Evolutionary conservation across 768 basidiomycete genomes (phyloP).

Genomic region (Naganishia kalamii): DNA sequence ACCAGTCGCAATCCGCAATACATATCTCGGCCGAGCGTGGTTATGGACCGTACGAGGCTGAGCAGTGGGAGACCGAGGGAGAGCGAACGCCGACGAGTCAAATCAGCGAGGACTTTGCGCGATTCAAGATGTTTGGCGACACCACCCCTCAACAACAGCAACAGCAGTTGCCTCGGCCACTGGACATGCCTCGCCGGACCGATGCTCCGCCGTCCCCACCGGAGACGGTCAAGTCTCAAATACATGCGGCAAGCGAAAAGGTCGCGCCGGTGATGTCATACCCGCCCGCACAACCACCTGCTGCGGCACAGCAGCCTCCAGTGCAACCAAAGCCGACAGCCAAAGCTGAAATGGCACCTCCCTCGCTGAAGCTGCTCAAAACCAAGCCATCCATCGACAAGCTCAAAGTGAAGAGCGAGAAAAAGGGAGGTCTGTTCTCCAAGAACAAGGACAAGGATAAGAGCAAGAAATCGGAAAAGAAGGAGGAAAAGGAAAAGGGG

Average conservation of each 20-base stretch:
- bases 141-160: neutral
- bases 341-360: slow-evolving; percentile 3
- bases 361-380: slow-evolving; percentile 14
- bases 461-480: slow-evolving; percentile 29
- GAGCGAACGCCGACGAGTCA: slow-evolving; percentile 4
- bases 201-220: slow-evolving; percentile 11
- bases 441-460: slow-evolving; percentile 28
- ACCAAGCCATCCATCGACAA: slow-evolving; percentile 16
- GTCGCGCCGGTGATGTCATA: neutral
- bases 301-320: neutral
- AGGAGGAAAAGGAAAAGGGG: slow-evolving; percentile 58
- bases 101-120: slow-evolving; percentile 1
- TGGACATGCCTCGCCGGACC: neutral
- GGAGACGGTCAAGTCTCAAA: slow-evolving; percentile 9
- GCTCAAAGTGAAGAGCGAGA: slow-evolving; percentile 33
- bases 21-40: neutral
- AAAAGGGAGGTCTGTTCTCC: slow-evolving; percentile 25
- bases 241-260: slow-evolving; percentile 6
- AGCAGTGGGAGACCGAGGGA: slow-evolving; percentile 4
- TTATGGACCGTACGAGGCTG: neutral
- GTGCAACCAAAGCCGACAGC: neutral
- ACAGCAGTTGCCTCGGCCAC: neutral
- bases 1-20: neutral
- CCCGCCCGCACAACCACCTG: neutral
- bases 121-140: slow-evolving; percentile 10